Evolutionary conservation across 1,139 yeast genomes (phyloP).

Genomic region (Spathaspora sp.): DNA sequence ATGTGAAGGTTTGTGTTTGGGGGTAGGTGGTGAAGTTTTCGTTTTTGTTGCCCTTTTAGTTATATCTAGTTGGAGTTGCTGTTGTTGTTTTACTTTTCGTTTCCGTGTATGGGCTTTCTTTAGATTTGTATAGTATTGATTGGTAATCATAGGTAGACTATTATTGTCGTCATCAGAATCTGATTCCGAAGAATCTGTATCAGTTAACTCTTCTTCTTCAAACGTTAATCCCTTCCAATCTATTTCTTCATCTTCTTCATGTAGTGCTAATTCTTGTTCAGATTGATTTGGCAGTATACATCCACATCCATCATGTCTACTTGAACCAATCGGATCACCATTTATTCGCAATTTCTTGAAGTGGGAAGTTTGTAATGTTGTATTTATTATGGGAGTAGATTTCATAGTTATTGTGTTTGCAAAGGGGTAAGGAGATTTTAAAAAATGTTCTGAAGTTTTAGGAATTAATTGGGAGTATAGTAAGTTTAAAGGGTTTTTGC

Average conservation of each 20-base stretch:
- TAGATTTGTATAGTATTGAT: constrained; percentile 25
- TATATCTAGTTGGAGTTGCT: constrained; percentile 7
- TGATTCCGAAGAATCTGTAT: constrained; percentile 27
- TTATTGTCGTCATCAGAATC: constrained; percentile 19
- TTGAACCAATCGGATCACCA: constrained; percentile 39
- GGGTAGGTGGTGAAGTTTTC: constrained; percentile 33
- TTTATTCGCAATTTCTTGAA: constrained; percentile 45
- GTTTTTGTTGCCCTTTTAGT: constrained; percentile 4
- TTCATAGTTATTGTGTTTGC: constrained; percentile 22
- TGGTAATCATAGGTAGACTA: constrained; percentile 19
- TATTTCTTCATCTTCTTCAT: neutral
- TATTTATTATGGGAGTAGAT: constrained; percentile 41
- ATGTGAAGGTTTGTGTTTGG: constrained; percentile 47
- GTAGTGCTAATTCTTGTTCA: neutral
- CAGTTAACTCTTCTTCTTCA: constrained; percentile 2
- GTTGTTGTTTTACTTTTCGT: constrained; percentile 12
- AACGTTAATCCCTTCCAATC: constrained; percentile 3
- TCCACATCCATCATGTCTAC: constrained; percentile 14
- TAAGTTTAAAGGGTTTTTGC: constrained; percentile 23
- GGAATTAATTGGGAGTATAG: constrained; percentile 18
- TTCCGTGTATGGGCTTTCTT: constrained; percentile 8
- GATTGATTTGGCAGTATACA: constrained; percentile 8
- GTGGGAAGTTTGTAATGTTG: constrained; percentile 37
- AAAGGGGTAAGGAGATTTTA: constrained; percentile 14
- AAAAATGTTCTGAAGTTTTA: constrained; percentile 10